Percentiles rank a stretch among this genome's conserved stretches.
These are phyloP conservation scores for Neoconidiobolus thromboides DNA, from an alignment of 371 early-diverging fungal species.

Conservation along the genomic window DNA sequence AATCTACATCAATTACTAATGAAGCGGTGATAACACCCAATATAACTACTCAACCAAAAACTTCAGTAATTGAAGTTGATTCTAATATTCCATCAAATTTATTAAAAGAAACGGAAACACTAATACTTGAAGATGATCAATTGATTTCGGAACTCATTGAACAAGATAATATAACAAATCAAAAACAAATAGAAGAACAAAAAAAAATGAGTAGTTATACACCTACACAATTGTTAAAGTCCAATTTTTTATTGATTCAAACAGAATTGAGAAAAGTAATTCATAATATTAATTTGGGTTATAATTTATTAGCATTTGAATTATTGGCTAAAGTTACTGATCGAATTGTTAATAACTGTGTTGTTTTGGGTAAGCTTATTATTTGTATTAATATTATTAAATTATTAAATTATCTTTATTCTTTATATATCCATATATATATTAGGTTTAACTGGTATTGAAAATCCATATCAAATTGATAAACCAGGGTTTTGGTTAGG, in stretches of 20 bases:
- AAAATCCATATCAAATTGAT: constrained; percentile 29
- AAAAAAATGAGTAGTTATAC: no score
- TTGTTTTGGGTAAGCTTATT: constrained; percentile 31
- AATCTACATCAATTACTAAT: no score
- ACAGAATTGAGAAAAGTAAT: constrained; percentile 45
- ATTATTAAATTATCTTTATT: not conserved
- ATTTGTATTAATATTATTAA: not conserved
- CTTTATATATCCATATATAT: not conserved
- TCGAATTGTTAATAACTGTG: constrained; percentile 48
- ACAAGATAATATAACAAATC: no score
- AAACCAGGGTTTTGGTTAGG: constrained; percentile 58
- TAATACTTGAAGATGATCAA: no score
- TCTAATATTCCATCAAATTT: no score
- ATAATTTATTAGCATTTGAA: constrained; percentile 50
- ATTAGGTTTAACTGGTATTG: constrained; percentile 27
- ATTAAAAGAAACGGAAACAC: no score
- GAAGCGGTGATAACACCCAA: no score
- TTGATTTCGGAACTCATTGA: no score
- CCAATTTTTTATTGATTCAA: constrained; percentile 35
- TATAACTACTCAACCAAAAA: no score
- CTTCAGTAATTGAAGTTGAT: no score
- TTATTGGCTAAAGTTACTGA: constrained; percentile 47
- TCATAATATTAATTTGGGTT: constrained; percentile 39
- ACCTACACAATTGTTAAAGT: not conserved
- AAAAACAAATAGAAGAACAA: no score